Conservation (phyloP, 2,329 filamentous ascomycete genomes). For the Ceratocystiopsis minuta region DNA sequence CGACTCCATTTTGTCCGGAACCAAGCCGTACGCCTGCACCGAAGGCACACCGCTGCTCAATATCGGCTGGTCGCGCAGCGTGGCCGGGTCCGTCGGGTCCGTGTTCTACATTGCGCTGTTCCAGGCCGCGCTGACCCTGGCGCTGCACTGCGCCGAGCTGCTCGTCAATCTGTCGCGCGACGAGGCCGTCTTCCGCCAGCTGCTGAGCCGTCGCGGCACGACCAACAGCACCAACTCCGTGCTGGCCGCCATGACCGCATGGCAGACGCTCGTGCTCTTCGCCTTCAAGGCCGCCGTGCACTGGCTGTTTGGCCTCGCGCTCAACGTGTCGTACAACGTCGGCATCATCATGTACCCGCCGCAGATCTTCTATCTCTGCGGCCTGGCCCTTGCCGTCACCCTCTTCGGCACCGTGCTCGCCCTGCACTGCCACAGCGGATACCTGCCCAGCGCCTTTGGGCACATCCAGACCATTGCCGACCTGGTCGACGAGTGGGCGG, state of each 20-base stretch:
- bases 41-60: constrained; percentile 14
- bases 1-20: no score
- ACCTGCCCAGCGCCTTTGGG: constrained; percentile 14
- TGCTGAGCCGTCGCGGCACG: constrained; percentile 11
- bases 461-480: constrained; percentile 17
- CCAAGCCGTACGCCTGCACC: constrained; percentile 8
- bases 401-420: constrained; percentile 13
- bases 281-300: constrained; percentile 14
- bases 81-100: constrained; percentile 9
- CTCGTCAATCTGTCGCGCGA: constrained; percentile 14
- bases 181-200: constrained; percentile 13
- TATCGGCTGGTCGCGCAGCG: constrained; percentile 11
- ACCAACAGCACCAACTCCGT: constrained; percentile 13
- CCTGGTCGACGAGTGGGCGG: constrained; percentile 16
- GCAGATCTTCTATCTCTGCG: constrained; percentile 15
- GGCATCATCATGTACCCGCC: constrained; percentile 16
- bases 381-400: constrained; percentile 11
- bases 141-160: constrained; percentile 13
- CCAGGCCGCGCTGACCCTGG: constrained; percentile 12
- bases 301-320: constrained; percentile 16
- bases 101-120: constrained; percentile 13
- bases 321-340: constrained; percentile 13
- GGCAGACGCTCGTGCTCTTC: constrained; percentile 15
- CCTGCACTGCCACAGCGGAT: constrained; percentile 9
- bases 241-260: constrained; percentile 12